phyloP scores from a whole-genome alignment of 768 basidiomycete species.

The Daedalea quercina region DNA sequence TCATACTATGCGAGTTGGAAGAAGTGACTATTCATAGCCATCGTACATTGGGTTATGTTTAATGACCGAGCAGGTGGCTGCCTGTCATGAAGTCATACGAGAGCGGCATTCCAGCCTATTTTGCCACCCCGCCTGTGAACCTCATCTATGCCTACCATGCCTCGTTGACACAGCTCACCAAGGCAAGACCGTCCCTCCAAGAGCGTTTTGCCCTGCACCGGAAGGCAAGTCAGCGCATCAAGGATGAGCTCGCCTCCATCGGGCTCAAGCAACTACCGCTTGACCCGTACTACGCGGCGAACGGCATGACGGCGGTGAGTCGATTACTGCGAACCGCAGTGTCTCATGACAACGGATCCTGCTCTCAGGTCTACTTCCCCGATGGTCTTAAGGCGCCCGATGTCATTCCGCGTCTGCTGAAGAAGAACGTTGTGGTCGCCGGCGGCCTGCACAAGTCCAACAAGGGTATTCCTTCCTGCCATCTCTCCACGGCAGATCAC shows the following conservation, averaged over 20 bases:
- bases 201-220: slow-evolving; percentile 77
- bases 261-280: slow-evolving; percentile 73
- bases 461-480: slow-evolving; percentile 48
- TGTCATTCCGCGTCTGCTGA: slow-evolving; percentile 65
- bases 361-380: slow-evolving; percentile 69
- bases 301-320: slow-evolving; percentile 89
- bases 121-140: slow-evolving; percentile 94
- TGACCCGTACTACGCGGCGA: slow-evolving; percentile 60
- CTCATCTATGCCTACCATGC: slow-evolving; percentile 86
- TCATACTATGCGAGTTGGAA: slow-evolving; percentile 91
- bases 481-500: slow-evolving; percentile 1
- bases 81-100: slow-evolving; percentile 96
- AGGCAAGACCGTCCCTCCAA: slow-evolving; percentile 54
- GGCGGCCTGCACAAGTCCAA: slow-evolving; percentile 81
- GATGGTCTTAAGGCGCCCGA: slow-evolving; percentile 72
- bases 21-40: slow-evolving; percentile 38
- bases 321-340: background rate
- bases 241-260: slow-evolving; percentile 53
- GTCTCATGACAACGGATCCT: background rate
- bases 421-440: slow-evolving; percentile 74
- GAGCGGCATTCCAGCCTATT: slow-evolving; percentile 73
- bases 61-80: slow-evolving; percentile 52
- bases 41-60: background rate
- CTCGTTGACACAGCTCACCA: slow-evolving; percentile 71
- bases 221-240: slow-evolving; percentile 60